phyloP scores from a whole-genome alignment of 148 eudicot species.

The Limonium bicolor region DNA sequence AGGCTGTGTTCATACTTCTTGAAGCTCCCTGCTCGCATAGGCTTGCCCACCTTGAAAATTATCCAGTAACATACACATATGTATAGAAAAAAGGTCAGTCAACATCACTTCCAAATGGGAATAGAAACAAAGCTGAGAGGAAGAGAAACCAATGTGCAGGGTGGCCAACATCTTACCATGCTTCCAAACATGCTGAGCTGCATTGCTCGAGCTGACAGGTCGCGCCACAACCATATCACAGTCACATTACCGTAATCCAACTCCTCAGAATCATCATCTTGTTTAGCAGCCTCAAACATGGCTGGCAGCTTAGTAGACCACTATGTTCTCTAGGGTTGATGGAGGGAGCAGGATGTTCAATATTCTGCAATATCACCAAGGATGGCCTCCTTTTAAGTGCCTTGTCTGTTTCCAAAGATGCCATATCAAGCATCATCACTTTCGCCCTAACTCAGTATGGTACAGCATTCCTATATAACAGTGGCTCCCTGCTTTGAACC shows the following conservation, averaged over 20 bases:
- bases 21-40: too few species aligned
- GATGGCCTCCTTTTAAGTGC: conserved; percentile 46
- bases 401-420: conserved; percentile 30
- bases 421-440: conserved; percentile 50
- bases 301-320: conserved; percentile 70
- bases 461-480: conserved; percentile 31
- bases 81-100: too few species aligned
- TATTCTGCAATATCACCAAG: conserved; percentile 25
- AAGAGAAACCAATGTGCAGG: too few species aligned
- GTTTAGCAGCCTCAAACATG: conserved; percentile 15
- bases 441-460: conserved; percentile 68
- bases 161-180: conserved; percentile 54
- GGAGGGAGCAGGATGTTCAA: conserved; percentile 37
- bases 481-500: conserved; percentile 24
- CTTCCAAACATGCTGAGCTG: conserved; percentile 68
- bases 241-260: conserved; percentile 10
- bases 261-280: conserved; percentile 8
- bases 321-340: conserved; percentile 29
- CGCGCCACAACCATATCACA: too few species aligned
- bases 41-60: too few species aligned
- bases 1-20: too few species aligned
- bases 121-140: too few species aligned
- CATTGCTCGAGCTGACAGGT: conserved; percentile 58
- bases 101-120: too few species aligned
- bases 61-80: too few species aligned